Percentiles rank a stretch among this genome's conserved stretches.
Conservation (phyloP, 2,329 filamentous ascomycete species). For the Colletotrichum lindemuthianum region DNA sequence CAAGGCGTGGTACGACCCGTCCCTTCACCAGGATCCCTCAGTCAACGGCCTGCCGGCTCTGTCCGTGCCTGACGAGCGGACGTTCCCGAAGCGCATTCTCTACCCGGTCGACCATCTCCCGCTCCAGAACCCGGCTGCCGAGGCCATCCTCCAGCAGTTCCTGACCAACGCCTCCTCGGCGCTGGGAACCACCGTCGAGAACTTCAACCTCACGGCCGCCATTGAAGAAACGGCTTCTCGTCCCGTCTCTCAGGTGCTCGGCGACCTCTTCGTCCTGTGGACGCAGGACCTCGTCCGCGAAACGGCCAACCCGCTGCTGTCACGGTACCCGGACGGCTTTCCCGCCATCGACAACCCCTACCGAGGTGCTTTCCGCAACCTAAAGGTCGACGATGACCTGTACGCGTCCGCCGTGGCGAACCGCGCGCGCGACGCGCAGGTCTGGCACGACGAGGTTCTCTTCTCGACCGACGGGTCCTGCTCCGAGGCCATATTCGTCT, state of each 20-base stretch:
- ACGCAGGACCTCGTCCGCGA: slow-evolving; percentile 6
- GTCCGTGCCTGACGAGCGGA: slow-evolving; percentile 44
- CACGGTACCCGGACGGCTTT: not conserved
- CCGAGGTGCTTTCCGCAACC: not conserved
- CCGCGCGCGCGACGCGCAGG: not conserved
- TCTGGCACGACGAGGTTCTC: slow-evolving; percentile 50
- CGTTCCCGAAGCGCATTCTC: slow-evolving; percentile 50
- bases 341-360: slow-evolving; percentile 3
- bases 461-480: slow-evolving; percentile 49
- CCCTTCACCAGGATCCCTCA: slow-evolving; percentile 45
- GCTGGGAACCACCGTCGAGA: slow-evolving; percentile 49
- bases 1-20: slow-evolving; percentile 50
- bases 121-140: slow-evolving; percentile 50
- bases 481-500: slow-evolving; percentile 51
- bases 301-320: slow-evolving; percentile 2
- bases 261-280: slow-evolving; percentile 12
- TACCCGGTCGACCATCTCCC: slow-evolving; percentile 54
- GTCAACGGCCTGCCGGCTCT: slow-evolving; percentile 50
- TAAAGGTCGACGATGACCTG: not conserved
- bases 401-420: slow-evolving; percentile 1
- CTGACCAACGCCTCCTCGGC: slow-evolving; percentile 46
- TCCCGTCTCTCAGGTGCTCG: not conserved
- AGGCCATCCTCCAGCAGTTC: slow-evolving; percentile 49
- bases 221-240: not conserved
- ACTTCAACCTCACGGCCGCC: slow-evolving; percentile 49